These are phyloP conservation scores for Sistotremastrum niveocremeum DNA, from an alignment of 768 basidiomycete species.

Conservation along the genomic window DNA sequence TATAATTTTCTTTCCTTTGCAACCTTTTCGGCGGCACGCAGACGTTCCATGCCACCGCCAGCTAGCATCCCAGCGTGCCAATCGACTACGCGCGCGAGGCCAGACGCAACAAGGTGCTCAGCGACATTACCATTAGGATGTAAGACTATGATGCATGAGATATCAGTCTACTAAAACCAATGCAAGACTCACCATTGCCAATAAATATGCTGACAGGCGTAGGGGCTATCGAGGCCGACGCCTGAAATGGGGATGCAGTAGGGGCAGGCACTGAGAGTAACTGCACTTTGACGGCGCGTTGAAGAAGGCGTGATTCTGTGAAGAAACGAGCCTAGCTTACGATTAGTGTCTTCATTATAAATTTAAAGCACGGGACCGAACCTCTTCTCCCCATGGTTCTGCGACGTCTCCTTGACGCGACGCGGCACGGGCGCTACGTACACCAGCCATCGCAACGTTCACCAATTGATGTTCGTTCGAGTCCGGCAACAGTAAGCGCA, in stretches of 20 bases:
- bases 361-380: slow-evolving; percentile 19
- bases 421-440: slow-evolving; percentile 58
- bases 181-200: slow-evolving; percentile 46
- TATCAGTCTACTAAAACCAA: slow-evolving; percentile 2
- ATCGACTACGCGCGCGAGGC: slow-evolving; percentile 84
- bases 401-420: slow-evolving; percentile 63
- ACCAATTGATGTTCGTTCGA: slow-evolving; percentile 74
- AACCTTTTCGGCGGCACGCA: slow-evolving; percentile 68
- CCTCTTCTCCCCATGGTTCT: slow-evolving; percentile 86
- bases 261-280: slow-evolving; percentile 72
- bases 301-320: slow-evolving; percentile 77
- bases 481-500: slow-evolving; percentile 77
- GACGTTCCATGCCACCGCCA: slow-evolving; percentile 74
- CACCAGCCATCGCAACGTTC: slow-evolving; percentile 75
- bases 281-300: slow-evolving; percentile 61
- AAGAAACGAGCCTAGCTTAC: slow-evolving; percentile 72
- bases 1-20: slow-evolving; percentile 65
- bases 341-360: neutral
- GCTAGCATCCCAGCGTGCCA: slow-evolving; percentile 97
- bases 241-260: slow-evolving; percentile 69
- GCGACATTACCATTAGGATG: slow-evolving; percentile 95
- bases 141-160: slow-evolving; percentile 32
- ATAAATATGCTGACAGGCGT: slow-evolving; percentile 78
- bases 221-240: slow-evolving; percentile 33
- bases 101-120: slow-evolving; percentile 70